Percentiles rank a stretch among this genome's conserved stretches.
Evolutionary conservation across 1,139 yeast genomes (phyloP).

Genomic region (Hyphopichia khmerensis): DNA sequence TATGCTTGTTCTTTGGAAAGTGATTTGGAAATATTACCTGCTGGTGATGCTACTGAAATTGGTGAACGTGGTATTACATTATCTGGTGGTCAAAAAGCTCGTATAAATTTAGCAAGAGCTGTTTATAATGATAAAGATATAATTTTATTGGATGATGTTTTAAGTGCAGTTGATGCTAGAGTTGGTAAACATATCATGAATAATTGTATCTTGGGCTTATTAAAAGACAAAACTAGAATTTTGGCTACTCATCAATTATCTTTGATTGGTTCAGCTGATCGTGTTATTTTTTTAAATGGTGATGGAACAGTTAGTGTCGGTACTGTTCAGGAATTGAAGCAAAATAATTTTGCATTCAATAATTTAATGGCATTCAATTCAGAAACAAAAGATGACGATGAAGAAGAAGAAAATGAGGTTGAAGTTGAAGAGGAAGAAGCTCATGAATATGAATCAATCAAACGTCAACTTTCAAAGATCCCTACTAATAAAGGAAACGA

Average conservation of each 20-base stretch:
- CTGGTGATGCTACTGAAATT: constrained; percentile 46
- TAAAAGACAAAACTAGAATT: constrained; percentile 39
- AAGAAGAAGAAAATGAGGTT: constrained; percentile 17
- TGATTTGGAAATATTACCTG: constrained; percentile 39
- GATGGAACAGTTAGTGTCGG: constrained; percentile 41
- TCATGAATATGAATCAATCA: constrained; percentile 16
- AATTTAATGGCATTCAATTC: constrained; percentile 51
- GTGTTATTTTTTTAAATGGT: constrained; percentile 38
- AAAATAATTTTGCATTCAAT: constrained; percentile 39
- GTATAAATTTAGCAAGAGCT: constrained; percentile 47
- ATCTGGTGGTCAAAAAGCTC: constrained; percentile 51
- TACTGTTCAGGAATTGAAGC: constrained; percentile 34
- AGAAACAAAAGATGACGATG: constrained; percentile 19
- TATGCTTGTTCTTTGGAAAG: constrained; percentile 35
- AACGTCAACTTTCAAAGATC: constrained; percentile 16
- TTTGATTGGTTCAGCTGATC: constrained; percentile 41
- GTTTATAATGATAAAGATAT: constrained; percentile 42
- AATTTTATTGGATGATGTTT: constrained; percentile 44
- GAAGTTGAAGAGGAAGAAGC: constrained; percentile 10
- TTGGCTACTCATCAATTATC: constrained; percentile 50
- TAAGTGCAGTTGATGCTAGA: constrained; percentile 51
- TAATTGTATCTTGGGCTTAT: constrained; percentile 33
- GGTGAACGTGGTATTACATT: constrained; percentile 51
- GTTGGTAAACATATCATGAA: constrained; percentile 48
- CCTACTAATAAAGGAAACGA: constrained; percentile 18